These are phyloP conservation scores for Ailanthus altissimus DNA, from an alignment of 345 rosid genomes.

Conservation along the genomic window DNA sequence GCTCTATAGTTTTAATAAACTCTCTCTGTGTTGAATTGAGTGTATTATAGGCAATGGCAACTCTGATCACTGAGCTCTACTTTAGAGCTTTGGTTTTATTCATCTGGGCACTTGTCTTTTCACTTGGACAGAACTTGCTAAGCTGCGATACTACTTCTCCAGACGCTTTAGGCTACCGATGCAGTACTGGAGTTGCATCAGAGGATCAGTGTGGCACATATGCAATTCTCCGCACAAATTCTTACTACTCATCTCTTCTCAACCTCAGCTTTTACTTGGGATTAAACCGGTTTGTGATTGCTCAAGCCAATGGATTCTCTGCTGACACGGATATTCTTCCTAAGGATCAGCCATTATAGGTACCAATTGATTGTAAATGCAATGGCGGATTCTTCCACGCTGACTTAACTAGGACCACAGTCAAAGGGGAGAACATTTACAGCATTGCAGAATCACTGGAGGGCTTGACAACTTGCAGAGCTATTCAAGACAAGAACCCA, in stretches of 20 bases:
- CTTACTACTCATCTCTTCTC: conserved; percentile 56
- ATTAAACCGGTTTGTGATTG: conserved; percentile 38
- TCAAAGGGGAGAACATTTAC: conserved; percentile 61
- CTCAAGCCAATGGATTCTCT: conserved; percentile 52
- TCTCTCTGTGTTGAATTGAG: conserved; percentile 22
- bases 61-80: conserved; percentile 34
- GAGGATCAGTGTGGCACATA: conserved; percentile 52
- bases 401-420: conserved; percentile 42
- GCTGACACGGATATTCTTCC: conserved; percentile 54
- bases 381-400: conserved; percentile 58
- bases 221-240: conserved; percentile 53
- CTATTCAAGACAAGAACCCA: conserved; percentile 55
- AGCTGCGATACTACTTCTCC: conserved; percentile 52
- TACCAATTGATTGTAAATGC: conserved; percentile 71
- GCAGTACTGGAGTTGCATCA: conserved; percentile 34
- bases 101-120: conserved; percentile 35
- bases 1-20: conserved; percentile 15
- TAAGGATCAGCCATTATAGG: conserved; percentile 45
- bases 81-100: conserved; percentile 44
- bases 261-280: conserved; percentile 63
- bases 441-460: conserved; percentile 59
- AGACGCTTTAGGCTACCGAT: conserved; percentile 52
- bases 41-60: conserved; percentile 39
- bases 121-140: conserved; percentile 43
- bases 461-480: conserved; percentile 73